phyloP scores from a whole-genome alignment of 2,329 filamentous ascomycete species.

The Cladophialophora psammophila region DNA sequence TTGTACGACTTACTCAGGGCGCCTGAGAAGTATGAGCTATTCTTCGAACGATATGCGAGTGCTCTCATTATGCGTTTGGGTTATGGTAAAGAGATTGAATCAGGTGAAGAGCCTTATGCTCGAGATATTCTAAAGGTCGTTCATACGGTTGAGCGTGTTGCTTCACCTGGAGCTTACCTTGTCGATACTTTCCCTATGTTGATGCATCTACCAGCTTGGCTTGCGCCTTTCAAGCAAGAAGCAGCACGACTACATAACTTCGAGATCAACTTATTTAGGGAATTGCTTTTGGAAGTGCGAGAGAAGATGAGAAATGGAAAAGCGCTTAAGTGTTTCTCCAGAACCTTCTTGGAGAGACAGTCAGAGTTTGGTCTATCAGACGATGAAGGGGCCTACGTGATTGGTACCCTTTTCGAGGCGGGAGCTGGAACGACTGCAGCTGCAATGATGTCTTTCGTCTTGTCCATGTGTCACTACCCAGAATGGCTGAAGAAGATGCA shows the following conservation, averaged over 20 bases:
- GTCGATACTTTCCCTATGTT: conserved; percentile 45
- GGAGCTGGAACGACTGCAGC: conserved; percentile 44
- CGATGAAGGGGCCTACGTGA: conserved; percentile 52
- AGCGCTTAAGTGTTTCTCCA: conserved; percentile 45
- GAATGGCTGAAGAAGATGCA: conserved; percentile 39
- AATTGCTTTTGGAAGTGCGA: conserved; percentile 50
- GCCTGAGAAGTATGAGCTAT: conserved; percentile 45
- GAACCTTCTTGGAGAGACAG: conserved; percentile 44
- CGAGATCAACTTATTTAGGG: conserved; percentile 47
- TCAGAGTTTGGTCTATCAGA: conserved; percentile 18
- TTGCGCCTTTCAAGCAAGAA: conserved; percentile 46
- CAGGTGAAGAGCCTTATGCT: conserved; percentile 34
- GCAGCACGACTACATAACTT: conserved; percentile 38
- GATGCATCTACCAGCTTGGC: conserved; percentile 39
- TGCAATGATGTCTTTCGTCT: conserved; percentile 43
- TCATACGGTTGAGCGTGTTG: conserved; percentile 47
- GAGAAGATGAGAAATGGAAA: conserved; percentile 42
- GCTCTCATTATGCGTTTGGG: conserved; percentile 48
- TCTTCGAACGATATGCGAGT: conserved; percentile 49
- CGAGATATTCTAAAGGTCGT: conserved; percentile 44
- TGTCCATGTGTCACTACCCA: conserved; percentile 42
- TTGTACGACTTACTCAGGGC: conserved; percentile 43
- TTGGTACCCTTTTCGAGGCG: conserved; percentile 45
- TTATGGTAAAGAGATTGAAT: conserved; percentile 44
- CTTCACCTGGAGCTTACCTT: conserved; percentile 48